phyloP scores from a whole-genome alignment of 2,329 filamentous ascomycete genomes.

The Pseudogymnoascus verrucosus region DNA sequence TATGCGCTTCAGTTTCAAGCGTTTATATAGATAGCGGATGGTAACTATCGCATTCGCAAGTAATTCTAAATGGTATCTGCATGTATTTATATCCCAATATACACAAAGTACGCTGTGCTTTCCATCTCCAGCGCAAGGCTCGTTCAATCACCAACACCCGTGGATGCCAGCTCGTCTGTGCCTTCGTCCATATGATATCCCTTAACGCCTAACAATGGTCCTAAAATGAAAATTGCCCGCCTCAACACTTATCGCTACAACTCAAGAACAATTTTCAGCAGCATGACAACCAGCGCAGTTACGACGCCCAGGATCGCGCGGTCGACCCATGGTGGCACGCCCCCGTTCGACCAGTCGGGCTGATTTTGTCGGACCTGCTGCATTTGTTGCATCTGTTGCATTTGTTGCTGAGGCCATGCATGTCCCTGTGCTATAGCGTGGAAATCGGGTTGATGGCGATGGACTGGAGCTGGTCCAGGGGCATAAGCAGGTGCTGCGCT shows the following conservation, averaged over 20 bases:
- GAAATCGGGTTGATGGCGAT: background rate
- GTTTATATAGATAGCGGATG: background rate
- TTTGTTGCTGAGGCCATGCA: background rate
- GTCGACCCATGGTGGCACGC: constrained; percentile 69
- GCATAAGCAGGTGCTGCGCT: constrained; percentile 14
- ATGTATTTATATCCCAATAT: background rate
- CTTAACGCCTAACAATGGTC: background rate
- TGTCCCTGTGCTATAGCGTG: background rate
- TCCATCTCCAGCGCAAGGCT: background rate
- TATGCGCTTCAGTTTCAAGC: background rate
- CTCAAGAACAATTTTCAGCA: constrained; percentile 44
- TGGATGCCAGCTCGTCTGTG: background rate
- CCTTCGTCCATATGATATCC: background rate
- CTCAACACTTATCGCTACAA: background rate
- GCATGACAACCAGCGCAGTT: constrained; percentile 60
- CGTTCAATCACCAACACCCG: background rate
- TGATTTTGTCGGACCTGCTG: background rate
- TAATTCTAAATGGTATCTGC: constrained; percentile 2
- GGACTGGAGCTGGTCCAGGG: background rate
- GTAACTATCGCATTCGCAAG: background rate
- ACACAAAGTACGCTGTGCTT: background rate
- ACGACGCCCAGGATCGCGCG: constrained; percentile 68
- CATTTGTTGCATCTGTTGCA: background rate
- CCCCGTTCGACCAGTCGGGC: constrained; percentile 34
- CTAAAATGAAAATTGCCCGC: background rate